Evolutionary conservation across 495 filamentous ascomycete species (phyloP), one percentile per base, ranked within the genome.

Genomic region (Friedmanniomyces endolithicus): DNA sequence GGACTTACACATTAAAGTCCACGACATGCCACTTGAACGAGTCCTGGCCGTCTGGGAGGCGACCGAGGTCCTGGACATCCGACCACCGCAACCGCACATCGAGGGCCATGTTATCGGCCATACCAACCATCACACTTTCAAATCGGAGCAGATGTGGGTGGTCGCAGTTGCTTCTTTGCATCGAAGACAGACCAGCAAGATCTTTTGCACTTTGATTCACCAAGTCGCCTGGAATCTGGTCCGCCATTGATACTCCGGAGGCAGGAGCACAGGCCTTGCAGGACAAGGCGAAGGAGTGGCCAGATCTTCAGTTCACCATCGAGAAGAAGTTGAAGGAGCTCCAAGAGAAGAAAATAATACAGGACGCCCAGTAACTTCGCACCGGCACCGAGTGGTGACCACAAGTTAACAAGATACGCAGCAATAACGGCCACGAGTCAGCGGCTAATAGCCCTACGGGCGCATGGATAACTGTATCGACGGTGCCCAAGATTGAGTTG

Each of bases 41-140:
- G 56, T 43, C 7, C 41, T 53, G 8, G 48, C 41, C 27, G 27
- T 53, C 20, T 53, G 11, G 29, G 33, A 58, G 24, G 56, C 50
- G 9, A 19, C 34, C 39, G 33, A 53, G 16, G 39, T 50, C 11
- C 43, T 58, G 1, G 11, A 24, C 11, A 23, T 58, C 49, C 33
- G 34, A 24, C 48, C 48, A 16, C 19, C 17, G 1, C 56, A 58
- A 35, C 24, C 39, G 1, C 49, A 58, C 40, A 39, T 58, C 49
- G 56, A 58, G 20, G 49, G 56, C 39, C 48, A 48, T 33, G 41
- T 58, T 49, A 37, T 34, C 50, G 48, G 48, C 24, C 22, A 53
- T 49, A 53, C 48, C 50, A n/a, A 37, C n/a, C 49, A 58, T 33
- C 29, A 39, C 40, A 1, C 16, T 6, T 1, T 52, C 2, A 48